A percentile compares a stretch with the other conserved stretches of the same genome.
Evolutionary conservation across 805 yeast genomes (phyloP).

Genomic region (Vanderwaltozyma verrucispora): DNA sequence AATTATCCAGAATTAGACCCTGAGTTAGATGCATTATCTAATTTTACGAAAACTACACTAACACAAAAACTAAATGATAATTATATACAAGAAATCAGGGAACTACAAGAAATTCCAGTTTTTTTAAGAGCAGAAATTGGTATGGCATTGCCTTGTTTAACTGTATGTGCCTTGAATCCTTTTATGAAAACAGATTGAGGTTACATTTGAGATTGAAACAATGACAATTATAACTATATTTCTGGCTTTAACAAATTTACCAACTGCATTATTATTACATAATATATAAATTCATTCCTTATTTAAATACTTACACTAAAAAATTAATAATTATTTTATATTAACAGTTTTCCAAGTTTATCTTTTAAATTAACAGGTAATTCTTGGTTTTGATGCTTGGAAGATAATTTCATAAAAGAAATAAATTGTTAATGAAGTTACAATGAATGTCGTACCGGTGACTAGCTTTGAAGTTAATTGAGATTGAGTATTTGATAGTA

Average conservation of each 20-base stretch:
- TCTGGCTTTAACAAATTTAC: too few species aligned
- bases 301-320: too few species aligned
- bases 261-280: constrained; percentile 1
- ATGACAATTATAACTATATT: too few species aligned
- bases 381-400: neutral
- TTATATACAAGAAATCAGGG: constrained; percentile 71
- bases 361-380: neutral
- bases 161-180: constrained; percentile 87
- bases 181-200: constrained; percentile 31
- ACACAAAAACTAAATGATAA: constrained; percentile 53
- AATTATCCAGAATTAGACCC: constrained; percentile 22
- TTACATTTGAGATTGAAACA: neutral
- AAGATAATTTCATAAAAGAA: constrained; percentile 9
- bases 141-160: constrained; percentile 93
- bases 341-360: too few species aligned
- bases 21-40: constrained; percentile 30
- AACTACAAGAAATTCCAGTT: constrained; percentile 71
- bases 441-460: constrained; percentile 10
- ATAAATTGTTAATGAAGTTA: constrained; percentile 9
- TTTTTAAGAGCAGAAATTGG: constrained; percentile 86
- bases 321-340: too few species aligned
- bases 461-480: constrained; percentile 10
- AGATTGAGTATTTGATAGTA: constrained; percentile 7
- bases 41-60: constrained; percentile 46
- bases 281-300: constrained; percentile 1